Conservation (phyloP, 2,329 filamentous ascomycete species). For the Neofusicoccum ribis region DNA sequence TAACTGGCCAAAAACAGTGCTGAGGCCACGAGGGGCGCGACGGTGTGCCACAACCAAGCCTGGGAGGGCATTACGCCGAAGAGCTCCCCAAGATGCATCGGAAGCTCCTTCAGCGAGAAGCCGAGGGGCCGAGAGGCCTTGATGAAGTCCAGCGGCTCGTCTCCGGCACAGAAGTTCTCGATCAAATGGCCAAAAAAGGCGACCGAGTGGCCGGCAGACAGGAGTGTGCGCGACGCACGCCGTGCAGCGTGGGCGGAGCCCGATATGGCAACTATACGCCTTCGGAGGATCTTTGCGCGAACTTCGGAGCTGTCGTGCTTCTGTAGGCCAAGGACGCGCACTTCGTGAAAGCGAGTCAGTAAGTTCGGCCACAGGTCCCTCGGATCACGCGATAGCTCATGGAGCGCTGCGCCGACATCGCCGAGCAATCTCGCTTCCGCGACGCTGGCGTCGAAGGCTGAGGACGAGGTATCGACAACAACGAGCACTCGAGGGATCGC, state of each 20-base stretch:
- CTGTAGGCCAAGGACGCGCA: slow-evolving; percentile 23
- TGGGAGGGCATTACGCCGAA: slow-evolving; percentile 26
- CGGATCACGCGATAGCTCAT: neutral
- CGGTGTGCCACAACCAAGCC: slow-evolving; percentile 27
- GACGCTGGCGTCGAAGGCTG: slow-evolving; percentile 23
- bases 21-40: slow-evolving; percentile 28
- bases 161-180: slow-evolving; percentile 18
- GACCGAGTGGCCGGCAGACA: slow-evolving; percentile 23
- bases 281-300: slow-evolving; percentile 17
- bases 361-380: slow-evolving; percentile 1
- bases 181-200: slow-evolving; percentile 22
- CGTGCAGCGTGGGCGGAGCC: slow-evolving; percentile 9
- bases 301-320: neutral
- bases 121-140: slow-evolving; percentile 23
- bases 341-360: slow-evolving; percentile 17
- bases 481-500: slow-evolving; percentile 27
- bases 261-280: slow-evolving; percentile 11
- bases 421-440: slow-evolving; percentile 22
- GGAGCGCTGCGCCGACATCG: slow-evolving; percentile 14
- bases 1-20: slow-evolving; percentile 29
- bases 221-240: slow-evolving; percentile 14
- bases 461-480: slow-evolving; percentile 26
- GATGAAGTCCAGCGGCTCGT: slow-evolving; percentile 24
- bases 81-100: slow-evolving; percentile 27
- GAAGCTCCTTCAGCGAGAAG: slow-evolving; percentile 24